A percentile compares a stretch with the other conserved stretches of the same genome.
These are phyloP conservation scores for Myrica gale DNA, from an alignment of 306 rosid genomes.

Conservation along the genomic window DNA sequence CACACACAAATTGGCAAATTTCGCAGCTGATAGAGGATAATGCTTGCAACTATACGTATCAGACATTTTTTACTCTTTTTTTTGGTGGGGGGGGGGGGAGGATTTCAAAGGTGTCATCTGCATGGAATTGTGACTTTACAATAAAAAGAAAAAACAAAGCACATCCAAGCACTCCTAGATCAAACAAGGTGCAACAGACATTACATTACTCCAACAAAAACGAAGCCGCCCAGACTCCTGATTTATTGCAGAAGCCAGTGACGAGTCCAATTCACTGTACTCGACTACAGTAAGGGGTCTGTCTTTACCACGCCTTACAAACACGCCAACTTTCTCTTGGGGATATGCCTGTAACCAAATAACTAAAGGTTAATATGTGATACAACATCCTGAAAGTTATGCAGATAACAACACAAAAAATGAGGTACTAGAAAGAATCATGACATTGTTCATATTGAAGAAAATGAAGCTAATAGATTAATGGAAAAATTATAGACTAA, in stretches of 20 bases:
- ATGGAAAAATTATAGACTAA: too few species aligned
- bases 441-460: neutral
- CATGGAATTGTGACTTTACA: neutral
- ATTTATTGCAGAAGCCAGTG: conserved; percentile 82
- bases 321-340: conserved; percentile 98
- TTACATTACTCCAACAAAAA: conserved; percentile 97
- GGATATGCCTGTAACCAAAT: conserved; percentile 78
- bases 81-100: neutral
- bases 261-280: conserved; percentile 81
- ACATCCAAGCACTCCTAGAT: conserved; percentile 20
- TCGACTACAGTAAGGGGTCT: conserved; percentile 97
- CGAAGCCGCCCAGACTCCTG: conserved; percentile 96
- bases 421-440: neutral
- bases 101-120: conserved; percentile 10
- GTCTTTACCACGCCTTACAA: conserved; percentile 92
- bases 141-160: too few species aligned
- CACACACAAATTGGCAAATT: neutral
- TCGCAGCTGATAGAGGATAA: neutral
- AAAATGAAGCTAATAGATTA: too few species aligned
- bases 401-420: neutral
- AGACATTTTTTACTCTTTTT: neutral
- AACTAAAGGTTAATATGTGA: conserved; percentile 1
- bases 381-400: neutral
- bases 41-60: neutral
- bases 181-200: conserved; percentile 33